phyloP scores from a whole-genome alignment of 352 stramenopile species.

The Globisporangium yorkense region DNA sequence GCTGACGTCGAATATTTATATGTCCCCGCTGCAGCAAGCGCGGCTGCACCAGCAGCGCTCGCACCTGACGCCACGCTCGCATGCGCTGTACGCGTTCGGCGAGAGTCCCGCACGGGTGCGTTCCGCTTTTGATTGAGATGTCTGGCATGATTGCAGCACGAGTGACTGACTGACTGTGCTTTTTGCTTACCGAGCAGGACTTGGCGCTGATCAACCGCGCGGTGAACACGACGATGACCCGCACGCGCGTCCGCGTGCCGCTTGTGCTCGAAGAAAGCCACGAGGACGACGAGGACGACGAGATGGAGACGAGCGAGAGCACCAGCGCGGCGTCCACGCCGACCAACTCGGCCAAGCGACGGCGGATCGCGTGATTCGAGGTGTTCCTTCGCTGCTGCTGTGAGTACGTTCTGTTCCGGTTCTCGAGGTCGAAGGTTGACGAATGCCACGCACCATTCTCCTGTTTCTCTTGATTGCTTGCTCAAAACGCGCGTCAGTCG shows the following conservation, averaged over 20 bases:
- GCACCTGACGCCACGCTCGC: slow-evolving; percentile 59
- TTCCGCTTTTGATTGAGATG: slow-evolving; percentile 8
- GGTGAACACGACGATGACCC: slow-evolving; percentile 38
- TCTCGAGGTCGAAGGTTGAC: not conserved
- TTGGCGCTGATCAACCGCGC: slow-evolving; percentile 71
- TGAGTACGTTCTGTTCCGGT: not conserved
- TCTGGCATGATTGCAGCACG: not conserved
- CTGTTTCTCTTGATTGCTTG: not conserved
- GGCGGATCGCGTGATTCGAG: slow-evolving; percentile 7
- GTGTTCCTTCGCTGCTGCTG: not conserved
- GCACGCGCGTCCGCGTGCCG: slow-evolving; percentile 14
- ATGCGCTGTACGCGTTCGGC: slow-evolving; percentile 84
- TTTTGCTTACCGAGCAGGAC: slow-evolving; percentile 22
- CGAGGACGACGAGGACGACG: slow-evolving; percentile 10
- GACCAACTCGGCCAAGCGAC: slow-evolving; percentile 16
- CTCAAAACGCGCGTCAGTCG: too few relatives aligned
- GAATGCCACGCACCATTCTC: not conserved
- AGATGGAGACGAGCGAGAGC: slow-evolving; percentile 19
- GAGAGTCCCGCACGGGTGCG: slow-evolving; percentile 75
- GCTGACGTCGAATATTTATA: slow-evolving; percentile 77
- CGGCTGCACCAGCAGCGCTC: slow-evolving; percentile 67
- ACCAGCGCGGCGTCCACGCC: slow-evolving; percentile 19
- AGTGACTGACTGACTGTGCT: too few relatives aligned
- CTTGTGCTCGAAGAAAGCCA: slow-evolving; percentile 8
- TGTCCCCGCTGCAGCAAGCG: slow-evolving; percentile 78